A percentile compares a stretch with the other conserved stretches of the same genome.
Evolutionary conservation across 495 filamentous ascomycete species (phyloP).

Genomic region (Chaetomium cochliodes): DNA sequence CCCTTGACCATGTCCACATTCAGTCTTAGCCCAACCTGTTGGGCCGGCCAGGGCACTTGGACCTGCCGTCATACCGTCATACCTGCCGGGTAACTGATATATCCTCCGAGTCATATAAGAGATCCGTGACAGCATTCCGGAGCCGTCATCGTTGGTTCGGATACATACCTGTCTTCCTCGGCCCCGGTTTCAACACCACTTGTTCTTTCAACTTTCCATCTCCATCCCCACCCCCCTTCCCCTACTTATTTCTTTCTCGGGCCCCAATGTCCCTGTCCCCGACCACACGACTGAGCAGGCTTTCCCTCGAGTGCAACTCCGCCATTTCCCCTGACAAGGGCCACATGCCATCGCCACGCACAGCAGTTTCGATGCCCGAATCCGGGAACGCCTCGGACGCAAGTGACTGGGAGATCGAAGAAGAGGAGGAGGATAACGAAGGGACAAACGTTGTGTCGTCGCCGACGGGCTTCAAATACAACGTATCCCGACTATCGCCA

Average conservation of each 20-base stretch:
- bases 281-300: conserved; percentile 41
- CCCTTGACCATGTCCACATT: conserved; percentile 1
- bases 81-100: not conserved
- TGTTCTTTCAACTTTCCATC: not conserved
- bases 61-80: not conserved
- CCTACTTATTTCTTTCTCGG: conserved; percentile 9
- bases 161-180: not conserved
- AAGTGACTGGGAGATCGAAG: conserved; percentile 34
- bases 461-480: conserved; percentile 41
- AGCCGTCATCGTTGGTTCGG: not conserved
- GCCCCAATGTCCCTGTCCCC: conserved; percentile 37
- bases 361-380: conserved; percentile 8
- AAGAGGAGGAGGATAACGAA: conserved; percentile 35
- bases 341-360: conserved; percentile 29
- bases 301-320: conserved; percentile 43
- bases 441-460: conserved; percentile 37
- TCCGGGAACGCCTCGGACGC: conserved; percentile 30
- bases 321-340: conserved; percentile 28
- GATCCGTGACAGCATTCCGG: not conserved
- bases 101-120: conserved; percentile 5
- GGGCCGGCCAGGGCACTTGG: not conserved
- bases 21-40: conserved; percentile 10
- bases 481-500: conserved; percentile 27
- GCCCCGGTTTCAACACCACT: not conserved
- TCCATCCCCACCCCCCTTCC: no score